These are phyloP conservation scores for Neurospora intermedia DNA, from an alignment of 495 filamentous ascomycete genomes.

Conservation along the genomic window DNA sequence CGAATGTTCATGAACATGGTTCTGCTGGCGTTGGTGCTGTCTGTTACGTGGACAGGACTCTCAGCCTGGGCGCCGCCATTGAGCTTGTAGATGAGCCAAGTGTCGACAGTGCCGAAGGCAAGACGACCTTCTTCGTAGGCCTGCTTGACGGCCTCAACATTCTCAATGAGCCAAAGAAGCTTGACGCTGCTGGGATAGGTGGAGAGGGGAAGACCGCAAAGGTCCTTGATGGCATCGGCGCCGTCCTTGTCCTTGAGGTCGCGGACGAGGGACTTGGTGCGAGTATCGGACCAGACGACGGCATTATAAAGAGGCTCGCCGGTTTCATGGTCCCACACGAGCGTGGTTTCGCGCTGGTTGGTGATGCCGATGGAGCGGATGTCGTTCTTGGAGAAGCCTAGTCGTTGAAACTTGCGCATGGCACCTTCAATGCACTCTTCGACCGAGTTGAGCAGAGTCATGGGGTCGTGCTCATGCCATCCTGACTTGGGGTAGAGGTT, in stretches of 20 bases:
- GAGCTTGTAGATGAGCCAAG: constrained; percentile 83
- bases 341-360: constrained; percentile 86
- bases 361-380: constrained; percentile 88
- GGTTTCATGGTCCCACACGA: constrained; percentile 83
- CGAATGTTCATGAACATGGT: constrained; percentile 97
- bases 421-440: constrained; percentile 78
- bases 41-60: constrained; percentile 63
- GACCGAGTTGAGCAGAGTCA: constrained; percentile 68
- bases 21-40: constrained; percentile 83
- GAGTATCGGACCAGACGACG: constrained; percentile 89
- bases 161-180: constrained; percentile 72
- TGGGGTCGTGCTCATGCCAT: constrained; percentile 91
- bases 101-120: constrained; percentile 88
- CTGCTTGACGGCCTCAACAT: constrained; percentile 58
- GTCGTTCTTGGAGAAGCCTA: constrained; percentile 58
- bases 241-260: constrained; percentile 57
- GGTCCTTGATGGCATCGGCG: constrained; percentile 57
- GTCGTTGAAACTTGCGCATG: constrained; percentile 56
- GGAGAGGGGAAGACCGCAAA: constrained; percentile 83
- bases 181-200: constrained; percentile 92
- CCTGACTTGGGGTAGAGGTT: constrained; percentile 83
- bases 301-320: constrained; percentile 82
- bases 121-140: constrained; percentile 74
- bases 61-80: constrained; percentile 61
- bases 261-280: constrained; percentile 70